A percentile compares a stretch with the other conserved stretches of the same genome.
Conservation (phyloP, 192 early-diverging fungal genomes). For the Anaeromyces robustus region DNA sequence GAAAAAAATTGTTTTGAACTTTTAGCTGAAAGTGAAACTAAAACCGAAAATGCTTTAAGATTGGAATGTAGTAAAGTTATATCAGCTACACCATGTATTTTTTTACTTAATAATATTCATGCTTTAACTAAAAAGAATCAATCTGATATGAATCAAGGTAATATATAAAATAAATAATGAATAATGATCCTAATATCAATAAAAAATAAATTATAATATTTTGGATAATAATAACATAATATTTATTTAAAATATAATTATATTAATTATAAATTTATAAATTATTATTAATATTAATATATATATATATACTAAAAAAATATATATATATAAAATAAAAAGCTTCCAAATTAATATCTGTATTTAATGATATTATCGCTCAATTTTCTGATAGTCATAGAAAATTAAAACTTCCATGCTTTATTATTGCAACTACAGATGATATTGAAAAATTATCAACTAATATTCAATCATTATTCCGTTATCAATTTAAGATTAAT, state of each 20-base stretch:
- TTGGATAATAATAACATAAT: too few relatives aligned
- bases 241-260: too few relatives aligned
- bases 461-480: slow-evolving; percentile 58
- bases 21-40: slow-evolving; percentile 62
- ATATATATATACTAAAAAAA: too few relatives aligned
- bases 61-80: slow-evolving; percentile 61
- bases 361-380: not conserved
- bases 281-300: too few relatives aligned
- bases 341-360: slow-evolving; percentile 2
- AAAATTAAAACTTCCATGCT: not conserved
- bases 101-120: slow-evolving; percentile 66
- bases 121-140: slow-evolving; percentile 26
- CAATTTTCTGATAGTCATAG: slow-evolving; percentile 2
- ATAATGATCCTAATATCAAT: too few relatives aligned
- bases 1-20: slow-evolving; percentile 66
- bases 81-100: slow-evolving; percentile 63
- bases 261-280: too few relatives aligned
- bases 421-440: slow-evolving; percentile 53
- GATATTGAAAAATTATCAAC: slow-evolving; percentile 69
- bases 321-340: too few relatives aligned
- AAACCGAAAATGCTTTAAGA: slow-evolving; percentile 56
- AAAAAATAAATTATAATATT: too few relatives aligned
- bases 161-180: too few relatives aligned
- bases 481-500: slow-evolving; percentile 56
- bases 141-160: not conserved